Percentiles rank a stretch among this genome's conserved stretches.
Conservation (phyloP, 371 early-diverging fungal genomes). For the Mucor plumbeus region DNA sequence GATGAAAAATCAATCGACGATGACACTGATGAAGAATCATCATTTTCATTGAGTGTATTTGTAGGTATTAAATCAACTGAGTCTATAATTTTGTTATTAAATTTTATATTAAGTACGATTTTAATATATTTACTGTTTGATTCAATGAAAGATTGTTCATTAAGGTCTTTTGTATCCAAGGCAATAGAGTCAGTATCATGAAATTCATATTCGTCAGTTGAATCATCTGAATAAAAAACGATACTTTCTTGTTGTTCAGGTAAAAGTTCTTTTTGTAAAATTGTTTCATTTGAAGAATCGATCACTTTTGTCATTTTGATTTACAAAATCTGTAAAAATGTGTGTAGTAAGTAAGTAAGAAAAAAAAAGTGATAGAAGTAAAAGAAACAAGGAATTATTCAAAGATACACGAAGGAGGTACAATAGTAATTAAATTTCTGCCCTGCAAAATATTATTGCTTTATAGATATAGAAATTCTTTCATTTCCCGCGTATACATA, state of each 20-base stretch:
- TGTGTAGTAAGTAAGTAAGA: not conserved
- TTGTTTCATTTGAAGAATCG: not conserved
- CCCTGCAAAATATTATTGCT: constrained; percentile 1
- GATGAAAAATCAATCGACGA: constrained; percentile 7
- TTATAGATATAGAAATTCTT: not conserved
- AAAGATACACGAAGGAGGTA: constrained; percentile 13
- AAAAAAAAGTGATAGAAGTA: not conserved
- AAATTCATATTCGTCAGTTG: constrained; percentile 18
- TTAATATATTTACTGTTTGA: constrained; percentile 2
- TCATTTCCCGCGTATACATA: too few species aligned
- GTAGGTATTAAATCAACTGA: constrained; percentile 6
- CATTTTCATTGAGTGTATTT: not conserved
- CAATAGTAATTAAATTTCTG: constrained; percentile 3
- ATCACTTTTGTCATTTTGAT: not conserved
- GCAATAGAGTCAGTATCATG: constrained; percentile 1
- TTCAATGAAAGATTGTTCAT: not conserved
- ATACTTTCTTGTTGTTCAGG: constrained; percentile 13
- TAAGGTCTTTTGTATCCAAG: not conserved
- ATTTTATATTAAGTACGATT: not conserved
- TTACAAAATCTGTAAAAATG: not conserved
- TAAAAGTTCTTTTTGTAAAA: constrained; percentile 6
- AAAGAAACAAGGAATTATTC: constrained; percentile 2
- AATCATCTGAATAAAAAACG: constrained; percentile 18
- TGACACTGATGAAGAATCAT: constrained; percentile 1
- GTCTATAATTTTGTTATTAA: constrained; percentile 13